Evolutionary conservation across 805 yeast species (phyloP).

Genomic region (Barnettozyma sucrosica): DNA sequence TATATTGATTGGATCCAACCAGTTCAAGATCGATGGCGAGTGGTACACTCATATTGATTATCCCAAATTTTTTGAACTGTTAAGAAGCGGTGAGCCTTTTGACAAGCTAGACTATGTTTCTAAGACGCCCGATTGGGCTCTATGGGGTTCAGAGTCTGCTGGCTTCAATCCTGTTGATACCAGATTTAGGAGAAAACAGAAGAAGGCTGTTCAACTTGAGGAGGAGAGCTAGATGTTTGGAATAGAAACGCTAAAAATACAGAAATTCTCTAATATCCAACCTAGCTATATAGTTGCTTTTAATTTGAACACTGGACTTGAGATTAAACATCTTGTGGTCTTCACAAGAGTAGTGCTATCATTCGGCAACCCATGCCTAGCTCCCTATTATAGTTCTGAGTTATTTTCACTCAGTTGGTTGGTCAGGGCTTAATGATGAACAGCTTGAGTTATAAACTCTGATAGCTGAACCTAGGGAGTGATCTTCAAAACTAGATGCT

Average conservation of each 20-base stretch:
- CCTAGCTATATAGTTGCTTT: no score
- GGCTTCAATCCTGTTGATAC: slow-evolving; percentile 89
- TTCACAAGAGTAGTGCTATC: no score
- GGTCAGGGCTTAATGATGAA: no score
- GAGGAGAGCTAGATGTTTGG: not conserved
- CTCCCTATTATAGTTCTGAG: no score
- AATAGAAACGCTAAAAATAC: not conserved
- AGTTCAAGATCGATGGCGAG: slow-evolving; percentile 60
- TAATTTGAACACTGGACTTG: no score
- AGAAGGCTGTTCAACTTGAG: slow-evolving; percentile 7
- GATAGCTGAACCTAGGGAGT: no score
- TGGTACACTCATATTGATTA: slow-evolving; percentile 93
- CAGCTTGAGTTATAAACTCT: no score
- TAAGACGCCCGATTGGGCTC: slow-evolving; percentile 87
- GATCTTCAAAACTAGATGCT: no score
- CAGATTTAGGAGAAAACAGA: slow-evolving; percentile 29
- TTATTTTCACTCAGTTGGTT: no score
- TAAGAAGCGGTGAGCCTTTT: slow-evolving; percentile 59
- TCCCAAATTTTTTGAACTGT: slow-evolving; percentile 62
- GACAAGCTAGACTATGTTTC: slow-evolving; percentile 74
- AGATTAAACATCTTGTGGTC: no score
- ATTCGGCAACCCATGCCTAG: no score
- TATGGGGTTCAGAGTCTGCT: slow-evolving; percentile 77
- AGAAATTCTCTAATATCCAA: not conserved
- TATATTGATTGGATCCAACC: slow-evolving; percentile 70